Base-by-base conservation (phyloP, 1,284 basidiomycete genomes). In the Cerioporus squamosus region DNA sequence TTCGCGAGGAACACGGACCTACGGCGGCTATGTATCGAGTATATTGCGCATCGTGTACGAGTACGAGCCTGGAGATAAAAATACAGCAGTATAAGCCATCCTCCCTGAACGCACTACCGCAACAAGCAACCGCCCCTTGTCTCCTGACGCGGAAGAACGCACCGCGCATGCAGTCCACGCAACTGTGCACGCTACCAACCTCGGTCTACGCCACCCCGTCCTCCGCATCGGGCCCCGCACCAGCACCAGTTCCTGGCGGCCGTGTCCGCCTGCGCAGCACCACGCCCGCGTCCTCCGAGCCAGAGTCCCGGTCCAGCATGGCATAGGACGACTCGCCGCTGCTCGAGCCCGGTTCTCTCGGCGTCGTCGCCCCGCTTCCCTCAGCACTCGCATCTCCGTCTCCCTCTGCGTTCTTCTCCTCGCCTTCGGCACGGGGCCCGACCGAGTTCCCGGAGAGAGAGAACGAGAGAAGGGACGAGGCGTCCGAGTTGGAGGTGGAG, bases 241-340 rank as follows among this genome's bases (percentile, higher is more conserved):
- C 59, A 47, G 59, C 33, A 36, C 33, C 33, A 36, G 33, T 36
- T 36, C 33, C 44, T 22, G 40, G n/a, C 62, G 53, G 59, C 57
- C 59, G 59, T 55, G 61, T 55, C 62, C 65, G 56, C 60, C 55
- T 60, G 52, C 67, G 65, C 62, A 68, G 58, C 51, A 64, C 46
- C 49, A 68, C 63, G 31, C 63, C 65, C 14, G 68, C 67, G 51
- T 73, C 72, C 61, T 75, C 74, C 42, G 71, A 68, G 51, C 70
- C 69, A 57, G 70, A 68, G 51, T 74, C 74, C 49, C 64, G 69
- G 50, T 74, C 75, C 52, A 73, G 53, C 52, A 73, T 54, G 45
- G 72, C 66, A 48, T 67, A 74, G 49, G 71, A 72, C 39, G 67
- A 68, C 47, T 68, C 72, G 48, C 68, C 68, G 48, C 70, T 69